Base-by-base conservation (phyloP, 2,329 filamentous ascomycete genomes). In the Neofusicoccum kwambonambiense region DNA sequence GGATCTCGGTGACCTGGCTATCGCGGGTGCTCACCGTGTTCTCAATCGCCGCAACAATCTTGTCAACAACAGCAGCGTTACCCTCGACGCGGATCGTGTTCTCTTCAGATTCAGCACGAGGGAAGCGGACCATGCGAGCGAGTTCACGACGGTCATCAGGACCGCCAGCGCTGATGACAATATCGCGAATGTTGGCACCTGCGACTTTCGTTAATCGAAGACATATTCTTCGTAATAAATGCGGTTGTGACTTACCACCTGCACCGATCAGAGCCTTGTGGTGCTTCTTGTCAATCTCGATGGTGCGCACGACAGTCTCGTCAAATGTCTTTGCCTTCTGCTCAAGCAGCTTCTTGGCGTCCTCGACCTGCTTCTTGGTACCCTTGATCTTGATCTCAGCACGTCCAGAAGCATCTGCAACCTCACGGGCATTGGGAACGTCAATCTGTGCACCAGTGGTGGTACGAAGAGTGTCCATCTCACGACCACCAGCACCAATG, bases 211-310 rank as follows among this genome's bases (percentile, higher is more conserved):
- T 60, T n/a, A 68, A 87, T 77, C 35, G 11, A n/a, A 8, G 5
- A 22, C 4, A 12, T 3, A 35, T 15, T n/a, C 68, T 87, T 77
- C 85, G 79, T 37, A 44, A 31, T 37, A 2, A 12, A 22, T 35
- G 3, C 47, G 1, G 3, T n/a, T n/a, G 39, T 41, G 71, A 82
- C 90, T 81, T 85, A 93, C 93, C 95, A 75, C 91, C 90, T 69
- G 89, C 83, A 67, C 95, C 95, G 77, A 99, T 99, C 68, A 99
- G 83, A 62, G 89, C 87, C 79, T 90, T 89, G 81, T 99, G 95
- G 78, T 95, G 88, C 82, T 96, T 97, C 82, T 92, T 91, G 70
- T 98, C 93, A n/a, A 99, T 88, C 39, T 96, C 90, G 56, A 99
- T 83, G 12, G 88, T 92, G 80, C 90, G 89, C 15, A 89, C 87